Conservation (phyloP, 768 basidiomycete genomes). For the Phlegmacium glaucopus region DNA sequence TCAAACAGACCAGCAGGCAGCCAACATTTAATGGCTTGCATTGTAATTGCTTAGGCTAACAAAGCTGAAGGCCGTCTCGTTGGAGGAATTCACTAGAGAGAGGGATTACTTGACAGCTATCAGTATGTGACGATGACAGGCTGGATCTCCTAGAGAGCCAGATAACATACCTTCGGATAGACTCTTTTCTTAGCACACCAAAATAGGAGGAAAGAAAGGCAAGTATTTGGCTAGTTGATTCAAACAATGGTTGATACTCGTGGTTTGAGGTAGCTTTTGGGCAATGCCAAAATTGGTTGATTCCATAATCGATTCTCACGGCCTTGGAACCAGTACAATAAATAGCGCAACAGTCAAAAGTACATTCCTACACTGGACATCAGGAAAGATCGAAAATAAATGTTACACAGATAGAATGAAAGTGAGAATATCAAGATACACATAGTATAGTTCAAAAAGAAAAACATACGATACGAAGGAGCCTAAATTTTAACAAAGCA, state of each 20-base stretch:
- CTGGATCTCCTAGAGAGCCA: too few relatives aligned
- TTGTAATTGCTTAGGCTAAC: conserved; percentile 11
- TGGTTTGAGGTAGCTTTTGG: background rate
- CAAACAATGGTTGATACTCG: background rate
- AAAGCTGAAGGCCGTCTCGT: conserved; percentile 18
- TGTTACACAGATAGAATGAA: conserved; percentile 6
- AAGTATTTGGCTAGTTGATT: too few relatives aligned
- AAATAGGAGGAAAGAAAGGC: too few relatives aligned
- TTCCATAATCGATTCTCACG: background rate
- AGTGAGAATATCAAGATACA: conserved; percentile 11
- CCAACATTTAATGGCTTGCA: conserved; percentile 93
- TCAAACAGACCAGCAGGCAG: conserved; percentile 13
- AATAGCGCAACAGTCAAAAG: conserved; percentile 4
- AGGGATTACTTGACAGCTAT: conserved; percentile 17
- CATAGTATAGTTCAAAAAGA: too few relatives aligned
- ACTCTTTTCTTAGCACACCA: too few relatives aligned
- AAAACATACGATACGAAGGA: conserved; percentile 21
- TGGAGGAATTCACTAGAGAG: conserved; percentile 17
- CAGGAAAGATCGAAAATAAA: conserved; percentile 7
- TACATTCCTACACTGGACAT: conserved; percentile 3
- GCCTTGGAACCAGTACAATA: conserved; percentile 7
- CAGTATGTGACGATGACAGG: conserved; percentile 25
- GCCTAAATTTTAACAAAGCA: conserved; percentile 11
- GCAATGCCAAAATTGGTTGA: background rate
- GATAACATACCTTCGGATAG: conserved; percentile 7